These are phyloP conservation scores for Entomortierella beljakovae DNA, from an alignment of 192 early-diverging fungal genomes.

Conservation along the genomic window DNA sequence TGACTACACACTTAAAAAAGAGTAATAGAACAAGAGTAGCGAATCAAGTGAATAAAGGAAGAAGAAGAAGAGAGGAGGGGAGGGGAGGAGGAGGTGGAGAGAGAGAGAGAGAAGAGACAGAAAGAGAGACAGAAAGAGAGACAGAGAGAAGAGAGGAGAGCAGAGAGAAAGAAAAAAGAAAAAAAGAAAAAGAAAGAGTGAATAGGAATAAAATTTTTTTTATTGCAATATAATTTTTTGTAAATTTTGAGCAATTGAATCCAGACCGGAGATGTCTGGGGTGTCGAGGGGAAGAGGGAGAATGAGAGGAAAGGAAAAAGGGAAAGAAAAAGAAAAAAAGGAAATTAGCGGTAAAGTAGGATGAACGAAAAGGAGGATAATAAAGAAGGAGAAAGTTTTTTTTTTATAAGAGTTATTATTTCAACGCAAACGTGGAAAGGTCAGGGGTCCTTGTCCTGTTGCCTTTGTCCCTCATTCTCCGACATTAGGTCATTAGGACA, in stretches of 20 bases:
- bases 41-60: neutral
- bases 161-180: neutral
- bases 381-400: neutral
- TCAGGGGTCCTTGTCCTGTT: too few relatives aligned
- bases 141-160: neutral
- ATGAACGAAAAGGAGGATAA: neutral
- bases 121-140: neutral
- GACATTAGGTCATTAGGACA: too few relatives aligned
- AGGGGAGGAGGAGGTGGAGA: neutral
- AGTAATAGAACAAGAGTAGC: neutral
- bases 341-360: neutral
- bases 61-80: neutral
- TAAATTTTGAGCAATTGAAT: neutral
- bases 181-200: neutral
- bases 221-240: neutral
- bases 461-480: too few relatives aligned
- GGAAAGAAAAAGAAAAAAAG: neutral
- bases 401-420: too few relatives aligned
- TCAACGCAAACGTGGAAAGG: too few relatives aligned
- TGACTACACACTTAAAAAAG: neutral
- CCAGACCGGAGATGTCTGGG: neutral
- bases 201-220: neutral
- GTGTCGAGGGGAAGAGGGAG: neutral
- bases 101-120: neutral
- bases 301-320: neutral